Base-by-base conservation (phyloP, 1,139 yeast species). In the Magnusiomyces magnusii region DNA sequence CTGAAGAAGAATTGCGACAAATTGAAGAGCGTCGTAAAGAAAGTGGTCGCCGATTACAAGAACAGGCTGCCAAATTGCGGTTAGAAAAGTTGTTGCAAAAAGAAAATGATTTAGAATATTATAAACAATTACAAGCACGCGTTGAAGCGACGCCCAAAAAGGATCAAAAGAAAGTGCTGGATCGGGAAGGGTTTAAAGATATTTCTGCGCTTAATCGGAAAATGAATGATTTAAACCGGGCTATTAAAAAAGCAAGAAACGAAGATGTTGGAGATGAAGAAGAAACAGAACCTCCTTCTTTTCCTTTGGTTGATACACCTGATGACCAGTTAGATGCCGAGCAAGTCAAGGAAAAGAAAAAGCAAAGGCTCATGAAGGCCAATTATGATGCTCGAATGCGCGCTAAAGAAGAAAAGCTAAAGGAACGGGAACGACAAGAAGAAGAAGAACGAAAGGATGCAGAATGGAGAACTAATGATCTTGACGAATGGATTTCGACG, bases 331-430 rank as follows among this genome's bases (percentile, higher is more conserved):
- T 95, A 53, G 79, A 80, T 51, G 91, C 87, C 47, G 96, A 87
- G 5, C 88, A 88, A 67, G 76, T 90, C 57, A 89, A 86, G 66
- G 98, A 91, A 68, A 95, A 95, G 72, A 79, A 96, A 58, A 85
- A 85, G 61, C 98, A 93, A 72, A 79, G 82, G 65, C 78, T 93
- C 50, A 77, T 87, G 73, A 90, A 90, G 67, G 95, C 96, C 3
- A 90, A 89, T 67, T 85, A 81, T 66, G 99, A 93, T 58, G 97
- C 98, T 0, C 81, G 98, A 62, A 82, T 82, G 71, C 81, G 95
- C 60, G 90, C 90, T 13, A 87, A 85, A 69, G 88, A 84, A 63
- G 95, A 88, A 63, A 93, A 91, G 67, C 85, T 82, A 64, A 82
- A 82, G 54, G 86, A 83, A 60, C 73, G 75, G 57, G 68, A 74